Conservation (phyloP, 768 basidiomycete genomes). For the Cystofilobasidium bisporidii region DNA sequence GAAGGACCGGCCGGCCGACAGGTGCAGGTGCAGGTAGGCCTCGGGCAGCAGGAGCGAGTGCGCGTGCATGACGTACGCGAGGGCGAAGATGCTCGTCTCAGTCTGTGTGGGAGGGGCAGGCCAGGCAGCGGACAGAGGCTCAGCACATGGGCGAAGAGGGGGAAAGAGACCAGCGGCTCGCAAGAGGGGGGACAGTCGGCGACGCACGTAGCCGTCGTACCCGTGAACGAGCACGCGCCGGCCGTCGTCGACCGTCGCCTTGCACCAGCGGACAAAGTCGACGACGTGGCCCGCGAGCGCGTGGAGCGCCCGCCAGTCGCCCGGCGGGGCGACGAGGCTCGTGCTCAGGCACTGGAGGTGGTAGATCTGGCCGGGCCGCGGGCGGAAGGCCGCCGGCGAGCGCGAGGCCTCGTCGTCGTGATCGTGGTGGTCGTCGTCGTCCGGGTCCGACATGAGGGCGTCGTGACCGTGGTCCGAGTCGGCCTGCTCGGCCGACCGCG, state of each 20-base stretch:
- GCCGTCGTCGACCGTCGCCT: constrained; percentile 27
- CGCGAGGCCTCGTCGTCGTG: no score
- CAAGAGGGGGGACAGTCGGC: no score
- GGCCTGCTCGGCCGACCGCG: neutral
- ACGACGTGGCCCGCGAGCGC: constrained; percentile 29
- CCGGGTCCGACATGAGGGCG: neutral
- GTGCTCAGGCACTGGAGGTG: constrained; percentile 35
- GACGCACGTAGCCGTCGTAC: constrained; percentile 26
- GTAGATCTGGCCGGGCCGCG: constrained; percentile 20
- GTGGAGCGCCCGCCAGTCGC: constrained; percentile 21
- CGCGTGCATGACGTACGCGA: constrained; percentile 69
- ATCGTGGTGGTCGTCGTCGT: neutral
- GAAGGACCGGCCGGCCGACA: constrained; percentile 54
- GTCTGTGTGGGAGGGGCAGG: constrained; percentile 49
- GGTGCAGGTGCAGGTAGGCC: constrained; percentile 83
- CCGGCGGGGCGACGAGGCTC: constrained; percentile 15
- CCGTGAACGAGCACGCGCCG: constrained; percentile 22
- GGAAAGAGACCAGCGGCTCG: neutral
- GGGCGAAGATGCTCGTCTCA: constrained; percentile 77
- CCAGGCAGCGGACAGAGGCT: neutral
- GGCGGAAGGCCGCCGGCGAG: neutral
- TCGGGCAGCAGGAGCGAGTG: constrained; percentile 55
- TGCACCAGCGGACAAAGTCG: constrained; percentile 33
- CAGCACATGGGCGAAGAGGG: neutral
- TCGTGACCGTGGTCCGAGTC: neutral